These are phyloP conservation scores for Oryza australiensis DNA, from an alignment of 176 grass and related monocot genomes.

Conservation along the genomic window DNA sequence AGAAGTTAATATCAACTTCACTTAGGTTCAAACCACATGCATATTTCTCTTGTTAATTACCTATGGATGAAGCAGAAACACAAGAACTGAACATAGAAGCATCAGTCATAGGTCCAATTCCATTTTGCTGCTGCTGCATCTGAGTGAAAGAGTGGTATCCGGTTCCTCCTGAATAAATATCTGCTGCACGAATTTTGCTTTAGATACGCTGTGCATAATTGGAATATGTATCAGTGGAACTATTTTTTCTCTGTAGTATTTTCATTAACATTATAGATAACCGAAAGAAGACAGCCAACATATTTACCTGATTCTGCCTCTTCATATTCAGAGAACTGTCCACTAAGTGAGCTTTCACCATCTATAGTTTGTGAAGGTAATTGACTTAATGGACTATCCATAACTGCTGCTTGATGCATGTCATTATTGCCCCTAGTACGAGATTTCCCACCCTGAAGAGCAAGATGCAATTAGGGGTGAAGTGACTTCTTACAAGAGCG, in stretches of 20 bases:
- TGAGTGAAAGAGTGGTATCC: constrained; percentile 84
- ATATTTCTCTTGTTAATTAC: constrained; percentile 33
- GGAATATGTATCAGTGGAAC: constrained; percentile 92
- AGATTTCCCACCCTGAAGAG: constrained; percentile 63
- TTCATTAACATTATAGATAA: constrained; percentile 45
- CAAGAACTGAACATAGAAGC: constrained; percentile 34
- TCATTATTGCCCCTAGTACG: constrained; percentile 61
- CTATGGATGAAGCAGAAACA: constrained; percentile 38
- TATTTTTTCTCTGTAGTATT: constrained; percentile 43
- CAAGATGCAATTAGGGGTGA: not conserved
- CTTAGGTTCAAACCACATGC: not conserved
- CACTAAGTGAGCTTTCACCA: constrained; percentile 78
- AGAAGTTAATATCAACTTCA: constrained; percentile 23
- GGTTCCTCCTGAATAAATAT: constrained; percentile 70
- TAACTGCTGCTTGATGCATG: constrained; percentile 41
- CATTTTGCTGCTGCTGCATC: constrained; percentile 80
- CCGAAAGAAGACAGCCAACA: constrained; percentile 17
- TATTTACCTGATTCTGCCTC: constrained; percentile 87
- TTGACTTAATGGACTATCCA: constrained; percentile 72
- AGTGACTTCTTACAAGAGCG: constrained; percentile 4
- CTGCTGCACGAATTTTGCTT: constrained; percentile 88
- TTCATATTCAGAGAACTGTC: constrained; percentile 82
- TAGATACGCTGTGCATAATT: constrained; percentile 96
- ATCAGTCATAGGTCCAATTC: constrained; percentile 58
- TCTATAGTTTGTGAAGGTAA: constrained; percentile 65